Evolutionary conservation across 192 early-diverging fungal genomes (phyloP).

Genomic region (Mortierella hygrophila): DNA sequence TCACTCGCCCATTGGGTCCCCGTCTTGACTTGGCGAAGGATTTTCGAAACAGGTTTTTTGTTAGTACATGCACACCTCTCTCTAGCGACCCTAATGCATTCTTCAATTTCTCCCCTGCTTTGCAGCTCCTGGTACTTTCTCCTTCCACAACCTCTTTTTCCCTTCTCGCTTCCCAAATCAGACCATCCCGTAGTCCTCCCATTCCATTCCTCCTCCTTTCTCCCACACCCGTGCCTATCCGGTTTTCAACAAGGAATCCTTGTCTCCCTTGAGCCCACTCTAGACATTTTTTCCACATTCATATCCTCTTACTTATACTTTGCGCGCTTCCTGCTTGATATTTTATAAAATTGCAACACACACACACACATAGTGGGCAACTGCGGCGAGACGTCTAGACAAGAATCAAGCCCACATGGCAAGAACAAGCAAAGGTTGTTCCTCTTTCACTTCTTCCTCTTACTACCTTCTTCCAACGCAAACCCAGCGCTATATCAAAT

Average conservation of each 20-base stretch:
- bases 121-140: background rate
- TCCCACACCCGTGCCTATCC: background rate
- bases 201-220: background rate
- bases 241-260: background rate
- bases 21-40: too few relatives aligned
- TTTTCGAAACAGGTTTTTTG: background rate
- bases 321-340: background rate
- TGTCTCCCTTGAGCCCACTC: background rate
- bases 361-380: too few relatives aligned
- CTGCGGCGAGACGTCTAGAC: too few relatives aligned
- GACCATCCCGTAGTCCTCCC: background rate
- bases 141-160: background rate
- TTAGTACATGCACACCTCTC: background rate
- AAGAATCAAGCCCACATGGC: background rate
- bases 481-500: background rate
- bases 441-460: background rate
- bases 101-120: background rate
- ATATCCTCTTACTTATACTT: background rate
- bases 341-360: background rate
- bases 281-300: background rate
- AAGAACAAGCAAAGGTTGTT: background rate
- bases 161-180: background rate
- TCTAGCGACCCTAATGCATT: background rate
- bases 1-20: too few relatives aligned
- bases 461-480: background rate